Percentiles rank a stretch among this genome's conserved stretches.
These are phyloP conservation scores for Withania somnifera DNA, from an alignment of 305 asterid species.

Conservation along the genomic window DNA sequence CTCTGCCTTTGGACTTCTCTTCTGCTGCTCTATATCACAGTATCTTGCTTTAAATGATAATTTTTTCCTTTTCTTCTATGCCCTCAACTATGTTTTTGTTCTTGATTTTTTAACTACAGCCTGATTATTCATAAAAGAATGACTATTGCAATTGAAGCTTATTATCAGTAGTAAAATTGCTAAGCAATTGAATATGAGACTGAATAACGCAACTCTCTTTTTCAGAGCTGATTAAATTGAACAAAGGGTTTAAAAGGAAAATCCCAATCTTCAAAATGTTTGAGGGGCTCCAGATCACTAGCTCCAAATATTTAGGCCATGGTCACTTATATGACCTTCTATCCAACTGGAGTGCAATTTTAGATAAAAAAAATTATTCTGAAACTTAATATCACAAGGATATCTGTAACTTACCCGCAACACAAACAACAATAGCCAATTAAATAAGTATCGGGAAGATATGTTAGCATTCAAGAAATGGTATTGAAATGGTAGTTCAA, in stretches of 20 bases:
- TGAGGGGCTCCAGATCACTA: not conserved
- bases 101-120: not conserved
- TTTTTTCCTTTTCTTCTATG: not conserved
- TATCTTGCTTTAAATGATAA: not conserved
- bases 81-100: not conserved
- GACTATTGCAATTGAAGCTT: not conserved
- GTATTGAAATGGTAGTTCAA: not conserved
- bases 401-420: not conserved
- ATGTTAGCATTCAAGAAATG: not conserved
- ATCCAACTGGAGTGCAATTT: not conserved
- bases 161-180: not conserved
- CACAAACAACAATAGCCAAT: not conserved
- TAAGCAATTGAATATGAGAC: not conserved
- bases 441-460: not conserved
- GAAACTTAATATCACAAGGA: not conserved
- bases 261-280: not conserved
- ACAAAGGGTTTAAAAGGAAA: not conserved
- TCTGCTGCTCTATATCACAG: not conserved
- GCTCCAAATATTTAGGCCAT: not conserved
- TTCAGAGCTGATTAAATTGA: not conserved
- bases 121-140: not conserved
- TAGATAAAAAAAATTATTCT: not conserved
- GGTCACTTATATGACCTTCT: not conserved
- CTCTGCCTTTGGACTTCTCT: not conserved
- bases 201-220: not conserved